A percentile compares a stretch with the other conserved stretches of the same genome.
These are phyloP conservation scores for Cyphellophora europaea DNA, from an alignment of 2,329 filamentous ascomycete species.

Conservation along the genomic window DNA sequence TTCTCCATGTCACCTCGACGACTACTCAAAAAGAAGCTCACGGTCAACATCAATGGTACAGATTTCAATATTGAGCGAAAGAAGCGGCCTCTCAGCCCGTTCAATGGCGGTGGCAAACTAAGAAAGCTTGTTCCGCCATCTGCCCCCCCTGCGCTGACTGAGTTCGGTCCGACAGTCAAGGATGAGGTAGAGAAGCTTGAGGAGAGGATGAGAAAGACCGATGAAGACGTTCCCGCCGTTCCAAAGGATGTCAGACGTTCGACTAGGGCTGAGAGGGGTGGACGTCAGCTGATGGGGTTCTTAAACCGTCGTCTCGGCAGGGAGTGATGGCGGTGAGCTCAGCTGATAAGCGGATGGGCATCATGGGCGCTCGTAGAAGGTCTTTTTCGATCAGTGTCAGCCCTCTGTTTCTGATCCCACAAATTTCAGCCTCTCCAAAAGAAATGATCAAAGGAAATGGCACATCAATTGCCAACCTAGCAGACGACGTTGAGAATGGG, in stretches of 20 bases:
- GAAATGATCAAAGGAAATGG: too few species aligned
- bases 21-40: conserved; percentile 12
- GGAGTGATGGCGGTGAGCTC: too few species aligned
- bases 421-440: too few species aligned
- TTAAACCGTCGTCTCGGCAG: too few species aligned
- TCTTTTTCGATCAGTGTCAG: too few species aligned
- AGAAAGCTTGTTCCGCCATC: conserved; percentile 11
- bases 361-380: too few species aligned
- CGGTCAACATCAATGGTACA: conserved; percentile 10
- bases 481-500: too few species aligned
- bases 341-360: too few species aligned
- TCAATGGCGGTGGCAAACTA: conserved; percentile 15
- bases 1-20: conserved; percentile 6
- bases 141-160: conserved; percentile 11
- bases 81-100: conserved; percentile 15
- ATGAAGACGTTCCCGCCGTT: neutral
- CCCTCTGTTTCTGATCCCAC: too few species aligned
- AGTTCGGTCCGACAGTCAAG: conserved; percentile 13
- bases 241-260: neutral
- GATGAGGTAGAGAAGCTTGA: conserved; percentile 7
- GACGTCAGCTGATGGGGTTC: neutral
- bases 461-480: too few species aligned
- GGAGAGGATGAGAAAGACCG: neutral
- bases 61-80: conserved; percentile 10
- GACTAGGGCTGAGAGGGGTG: neutral